Evolutionary conservation across 2,329 filamentous ascomycete species (phyloP).

Genomic region (Erysiphe pulchra): DNA sequence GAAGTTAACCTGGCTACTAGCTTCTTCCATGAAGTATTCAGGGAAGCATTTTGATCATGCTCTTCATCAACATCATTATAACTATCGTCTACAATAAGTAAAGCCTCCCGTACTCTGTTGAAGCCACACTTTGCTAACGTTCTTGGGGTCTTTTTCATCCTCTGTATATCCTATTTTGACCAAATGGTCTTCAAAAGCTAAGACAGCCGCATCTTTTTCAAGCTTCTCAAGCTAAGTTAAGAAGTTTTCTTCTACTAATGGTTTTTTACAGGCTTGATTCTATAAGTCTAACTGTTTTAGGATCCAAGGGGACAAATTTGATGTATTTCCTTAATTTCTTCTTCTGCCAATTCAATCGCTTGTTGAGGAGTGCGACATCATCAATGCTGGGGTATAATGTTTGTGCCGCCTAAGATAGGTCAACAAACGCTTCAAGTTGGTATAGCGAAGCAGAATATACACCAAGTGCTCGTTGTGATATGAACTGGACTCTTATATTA

Average conservation of each 20-base stretch:
- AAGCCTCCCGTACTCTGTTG: too few species aligned
- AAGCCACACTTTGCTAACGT: background rate
- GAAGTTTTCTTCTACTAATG: background rate
- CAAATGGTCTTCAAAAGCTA: background rate
- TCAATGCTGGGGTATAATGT: too few species aligned
- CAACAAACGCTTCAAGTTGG: constrained; percentile 1
- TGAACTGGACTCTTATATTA: background rate
- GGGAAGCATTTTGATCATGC: too few species aligned
- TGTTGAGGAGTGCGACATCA: too few species aligned
- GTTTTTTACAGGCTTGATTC: background rate
- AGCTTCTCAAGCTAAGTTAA: background rate
- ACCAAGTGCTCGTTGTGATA: background rate
- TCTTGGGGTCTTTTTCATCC: background rate
- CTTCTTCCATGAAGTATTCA: background rate
- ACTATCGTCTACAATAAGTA: too few species aligned
- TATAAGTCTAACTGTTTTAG: too few species aligned
- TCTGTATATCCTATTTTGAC: background rate
- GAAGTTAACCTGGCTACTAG: too few species aligned
- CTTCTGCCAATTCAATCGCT: too few species aligned
- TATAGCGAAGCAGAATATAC: background rate
- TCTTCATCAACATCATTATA: too few species aligned
- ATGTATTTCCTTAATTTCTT: too few species aligned
- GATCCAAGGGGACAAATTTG: too few species aligned
- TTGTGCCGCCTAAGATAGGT: constrained; percentile 2
- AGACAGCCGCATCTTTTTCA: background rate